phyloP scores from a whole-genome alignment of 805 yeast species.

The Myxozyma nipponensis region DNA sequence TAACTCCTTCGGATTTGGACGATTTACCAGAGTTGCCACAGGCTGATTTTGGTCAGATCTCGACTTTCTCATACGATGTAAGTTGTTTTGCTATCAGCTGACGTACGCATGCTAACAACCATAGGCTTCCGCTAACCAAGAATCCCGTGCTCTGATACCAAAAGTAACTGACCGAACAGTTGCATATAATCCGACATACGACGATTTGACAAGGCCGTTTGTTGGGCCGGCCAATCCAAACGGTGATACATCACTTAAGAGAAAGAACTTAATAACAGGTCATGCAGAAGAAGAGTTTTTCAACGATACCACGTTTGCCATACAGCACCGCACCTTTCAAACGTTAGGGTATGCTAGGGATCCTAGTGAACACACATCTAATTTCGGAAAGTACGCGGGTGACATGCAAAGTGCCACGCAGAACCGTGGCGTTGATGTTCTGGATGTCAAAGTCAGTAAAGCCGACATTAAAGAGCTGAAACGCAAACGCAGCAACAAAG shows the following conservation, averaged over 20 bases:
- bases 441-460: conserved; percentile 33
- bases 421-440: conserved; percentile 31
- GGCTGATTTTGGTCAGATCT: conserved; percentile 13
- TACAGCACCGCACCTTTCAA: conserved; percentile 41
- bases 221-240: conserved; percentile 24
- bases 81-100: background rate
- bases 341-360: conserved; percentile 36
- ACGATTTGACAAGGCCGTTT: conserved; percentile 22
- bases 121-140: conserved; percentile 2
- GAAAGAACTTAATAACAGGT: conserved; percentile 34
- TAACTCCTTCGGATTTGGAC: conserved; percentile 1
- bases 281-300: conserved; percentile 37
- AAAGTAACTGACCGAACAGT: conserved; percentile 21
- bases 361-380: conserved; percentile 27
- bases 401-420: conserved; percentile 29
- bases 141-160: conserved; percentile 21
- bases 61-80: conserved; percentile 22
- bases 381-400: conserved; percentile 7
- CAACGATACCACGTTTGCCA: conserved; percentile 44
- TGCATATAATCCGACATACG: conserved; percentile 25
- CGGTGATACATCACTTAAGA: conserved; percentile 29
- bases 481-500: conserved; percentile 40
- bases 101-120: background rate
- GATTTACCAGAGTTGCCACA: conserved; percentile 21
- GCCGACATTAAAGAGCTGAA: conserved; percentile 36